Evolutionary conservation across 2,329 filamentous ascomycete species (phyloP).

Genomic region (Teratosphaeriaceae sp.): DNA sequence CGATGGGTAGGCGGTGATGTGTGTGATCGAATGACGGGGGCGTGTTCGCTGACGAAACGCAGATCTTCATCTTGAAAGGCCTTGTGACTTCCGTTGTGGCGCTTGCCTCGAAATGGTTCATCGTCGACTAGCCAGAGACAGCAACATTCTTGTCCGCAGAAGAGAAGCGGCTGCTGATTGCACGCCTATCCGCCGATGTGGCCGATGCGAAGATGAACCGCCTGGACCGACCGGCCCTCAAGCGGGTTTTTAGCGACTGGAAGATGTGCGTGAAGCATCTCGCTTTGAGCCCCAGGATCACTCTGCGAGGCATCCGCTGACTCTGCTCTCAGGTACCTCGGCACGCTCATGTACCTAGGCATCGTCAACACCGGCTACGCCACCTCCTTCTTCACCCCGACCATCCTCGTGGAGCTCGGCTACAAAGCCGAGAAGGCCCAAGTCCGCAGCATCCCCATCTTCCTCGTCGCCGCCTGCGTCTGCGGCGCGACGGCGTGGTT

Average conservation of each 20-base stretch:
- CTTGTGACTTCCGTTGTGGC: conserved; percentile 31
- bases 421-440: conserved; percentile 41
- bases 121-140: conserved; percentile 39
- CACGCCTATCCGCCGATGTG: conserved; percentile 31
- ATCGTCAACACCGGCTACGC: conserved; percentile 43
- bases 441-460: conserved; percentile 31
- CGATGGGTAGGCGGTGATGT: conserved; percentile 8
- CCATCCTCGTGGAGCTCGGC: conserved; percentile 54
- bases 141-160: conserved; percentile 42
- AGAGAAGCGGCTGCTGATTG: conserved; percentile 39
- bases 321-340: no score
- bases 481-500: conserved; percentile 52
- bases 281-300: no score
- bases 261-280: no score
- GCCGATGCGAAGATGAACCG: conserved; percentile 46
- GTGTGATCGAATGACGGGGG: background rate
- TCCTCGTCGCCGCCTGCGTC: conserved; percentile 43
- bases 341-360: conserved; percentile 27
- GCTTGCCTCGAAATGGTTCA: conserved; percentile 23
- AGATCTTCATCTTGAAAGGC: conserved; percentile 25
- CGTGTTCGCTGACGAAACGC: background rate
- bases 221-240: conserved; percentile 42
- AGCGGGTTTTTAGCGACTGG: conserved; percentile 43
- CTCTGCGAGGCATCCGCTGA: no score
- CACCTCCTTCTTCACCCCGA: conserved; percentile 42